Evolutionary conservation across 2,329 filamentous ascomycete species (phyloP).

Genomic region (Colletotrichum godetiae): DNA sequence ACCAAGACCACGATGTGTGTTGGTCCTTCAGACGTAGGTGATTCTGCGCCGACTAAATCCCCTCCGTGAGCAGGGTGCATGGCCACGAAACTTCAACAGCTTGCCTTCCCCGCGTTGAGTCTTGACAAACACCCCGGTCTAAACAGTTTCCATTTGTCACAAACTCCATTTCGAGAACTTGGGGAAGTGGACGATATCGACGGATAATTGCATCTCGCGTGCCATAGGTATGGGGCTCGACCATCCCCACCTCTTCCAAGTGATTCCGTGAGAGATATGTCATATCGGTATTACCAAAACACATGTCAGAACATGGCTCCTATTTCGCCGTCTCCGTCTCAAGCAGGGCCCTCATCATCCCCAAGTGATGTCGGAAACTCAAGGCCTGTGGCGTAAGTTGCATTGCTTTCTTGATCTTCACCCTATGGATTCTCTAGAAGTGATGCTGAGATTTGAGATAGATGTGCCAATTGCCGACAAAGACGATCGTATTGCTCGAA

Average conservation of each 20-base stretch:
- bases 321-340: constrained; percentile 12
- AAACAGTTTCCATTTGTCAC: constrained; percentile 24
- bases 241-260: constrained; percentile 13
- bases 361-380: constrained; percentile 18
- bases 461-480: constrained; percentile 48
- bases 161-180: constrained; percentile 15
- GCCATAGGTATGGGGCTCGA: constrained; percentile 6
- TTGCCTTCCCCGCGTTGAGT: constrained; percentile 22
- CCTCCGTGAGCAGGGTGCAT: not conserved
- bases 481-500: constrained; percentile 51
- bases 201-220: not conserved
- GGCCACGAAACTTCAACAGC: not conserved
- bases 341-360: not conserved
- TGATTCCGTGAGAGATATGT: constrained; percentile 5
- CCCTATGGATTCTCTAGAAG: not conserved
- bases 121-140: not conserved
- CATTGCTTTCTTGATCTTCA: not conserved
- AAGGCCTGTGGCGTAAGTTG: constrained; percentile 43
- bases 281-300: not conserved
- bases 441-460: constrained; percentile 29
- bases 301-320: constrained; percentile 7
- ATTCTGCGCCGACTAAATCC: not conserved
- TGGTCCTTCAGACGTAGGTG: not conserved
- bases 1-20: not conserved
- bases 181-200: constrained; percentile 1